These are phyloP conservation scores for Ophiostoma quercus DNA, from an alignment of 2,329 filamentous ascomycete species.

Conservation along the genomic window DNA sequence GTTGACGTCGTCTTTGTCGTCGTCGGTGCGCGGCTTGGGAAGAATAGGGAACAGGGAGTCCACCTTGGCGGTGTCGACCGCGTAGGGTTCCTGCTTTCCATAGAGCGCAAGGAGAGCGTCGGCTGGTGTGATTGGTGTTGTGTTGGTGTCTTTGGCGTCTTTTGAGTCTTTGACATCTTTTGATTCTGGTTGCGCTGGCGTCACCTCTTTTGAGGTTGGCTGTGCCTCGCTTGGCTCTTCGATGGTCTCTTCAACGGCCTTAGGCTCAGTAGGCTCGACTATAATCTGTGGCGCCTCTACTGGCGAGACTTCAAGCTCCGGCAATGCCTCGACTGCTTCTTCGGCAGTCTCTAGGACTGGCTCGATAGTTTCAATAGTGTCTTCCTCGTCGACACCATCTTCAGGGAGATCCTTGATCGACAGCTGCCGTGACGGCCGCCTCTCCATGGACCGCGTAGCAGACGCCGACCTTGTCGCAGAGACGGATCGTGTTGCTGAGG, in stretches of 20 bases:
- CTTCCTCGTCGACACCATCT: not conserved
- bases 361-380: no score
- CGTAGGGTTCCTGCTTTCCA: slow-evolving; percentile 25
- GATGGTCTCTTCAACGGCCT: not conserved
- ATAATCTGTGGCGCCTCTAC: not conserved
- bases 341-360: not conserved
- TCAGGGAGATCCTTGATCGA: not conserved
- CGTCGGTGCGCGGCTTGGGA: slow-evolving; percentile 9
- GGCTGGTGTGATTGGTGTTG: not conserved
- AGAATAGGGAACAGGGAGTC: slow-evolving; percentile 22
- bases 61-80: slow-evolving; percentile 12
- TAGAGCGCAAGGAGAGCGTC: slow-evolving; percentile 28
- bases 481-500: not conserved
- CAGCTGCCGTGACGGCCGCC: not conserved
- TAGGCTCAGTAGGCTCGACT: not conserved
- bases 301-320: not conserved
- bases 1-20: slow-evolving; percentile 17
- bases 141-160: not conserved
- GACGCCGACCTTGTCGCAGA: not conserved
- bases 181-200: not conserved
- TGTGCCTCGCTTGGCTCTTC: not conserved
- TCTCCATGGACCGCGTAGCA: slow-evolving; percentile 5
- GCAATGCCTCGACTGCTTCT: not conserved
- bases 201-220: not conserved
- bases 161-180: not conserved